Evolutionary conservation across 495 filamentous ascomycete species (phyloP), one percentile per base, ranked within the genome.

Genomic region (Aeminium ludgeri): DNA sequence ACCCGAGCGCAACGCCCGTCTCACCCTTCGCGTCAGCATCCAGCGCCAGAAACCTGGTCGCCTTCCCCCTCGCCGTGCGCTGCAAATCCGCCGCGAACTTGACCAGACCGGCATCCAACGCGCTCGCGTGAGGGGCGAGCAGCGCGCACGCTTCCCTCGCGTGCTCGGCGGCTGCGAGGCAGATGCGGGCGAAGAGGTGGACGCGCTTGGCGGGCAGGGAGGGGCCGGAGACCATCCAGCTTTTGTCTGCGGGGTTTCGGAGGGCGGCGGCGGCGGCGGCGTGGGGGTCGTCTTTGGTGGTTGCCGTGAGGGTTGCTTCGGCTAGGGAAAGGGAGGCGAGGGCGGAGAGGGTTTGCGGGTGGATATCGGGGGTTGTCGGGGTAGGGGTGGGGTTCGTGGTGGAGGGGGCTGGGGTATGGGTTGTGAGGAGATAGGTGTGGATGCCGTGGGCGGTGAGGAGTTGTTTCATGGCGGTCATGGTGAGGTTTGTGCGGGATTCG

Each of bases 261-360:
- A 74, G 71, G 41, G 84, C 79, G 10, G 81, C 73, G 23, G 84
- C 78, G 11, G 72, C 70, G 2, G 75, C 74, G 1, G 89, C 76
- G 51, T 96, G 94, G 0, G 87, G 83, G 53, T 97, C 89, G 49
- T 94, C 86, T 51, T 93, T 95, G 20, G 87, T 59, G 0, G 95
- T 84, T 2, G 84, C 81, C 1, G 94, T 66, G 5, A 96, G 69
- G 0, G 86, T 95, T 0, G 89, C 87, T 56, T 93, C 85, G 0
- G 84, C 81, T 10, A 91, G 61, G 0, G 85, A 78, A 5, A 95
- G 67, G 1, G 69, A 70, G 10, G 75, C 66, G 19, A 94, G 66
- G 4, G 83, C 83, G 0, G 68, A 65, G n/a, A 86, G 70, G 3
- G 74, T 67, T 0, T 72, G 55, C 1, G 74, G 64, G 23, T 72